Evolutionary conservation across 2,329 filamentous ascomycete genomes (phyloP), one percentile per base, ranked within the genome.

Genomic region (Fusarium pseudocircinatum): DNA sequence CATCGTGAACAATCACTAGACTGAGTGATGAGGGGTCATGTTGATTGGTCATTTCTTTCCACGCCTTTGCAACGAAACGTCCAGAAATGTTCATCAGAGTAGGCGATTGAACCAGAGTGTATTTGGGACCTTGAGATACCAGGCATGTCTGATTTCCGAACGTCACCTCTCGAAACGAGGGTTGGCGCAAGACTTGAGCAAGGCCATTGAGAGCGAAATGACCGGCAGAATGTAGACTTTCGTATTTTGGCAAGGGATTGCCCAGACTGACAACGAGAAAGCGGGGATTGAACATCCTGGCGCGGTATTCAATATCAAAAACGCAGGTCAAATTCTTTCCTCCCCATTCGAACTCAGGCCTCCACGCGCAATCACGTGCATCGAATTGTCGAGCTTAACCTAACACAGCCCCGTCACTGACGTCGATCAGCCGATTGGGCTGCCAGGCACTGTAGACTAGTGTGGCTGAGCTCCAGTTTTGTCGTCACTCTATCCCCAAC

Each of bases 191-290:
- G 20, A 79, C 76, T 22, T 83, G 85, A 26, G 87, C 85, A 14
- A 96, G 83, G 6, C 88, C 85, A 60, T 88, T 85, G 73, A 97
- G 89, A 50, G 94, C 89, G 63, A 91, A 89, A 84, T 98, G 96
- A 16, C 95, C 96, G 20, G 95, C 94, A 30, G 92, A 95, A 83
- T 98, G 96, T 13, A 96, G 90, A 26, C 94, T 97, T 72, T 92
- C 87, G 73, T 89, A 88, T 82, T 96, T 95, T 5, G 90, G 85
- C 12, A 88, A 86, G 12, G 93, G 94, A 77, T 98, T 98, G 75
- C 96, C 96, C 71, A 99, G 88, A 70, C 94, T 96, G 84, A 95
- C 89, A 77, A 98, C 87, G 63, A 98, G 89, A 76, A 97, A 90
- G 43, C 87, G 88, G 50, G 84, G 82, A 34, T 78, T 81, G 60